Evolutionary conservation across 805 yeast genomes (phyloP), one percentile per base, ranked within the genome.

Genomic region (Kluyveromyces lactis): DNA sequence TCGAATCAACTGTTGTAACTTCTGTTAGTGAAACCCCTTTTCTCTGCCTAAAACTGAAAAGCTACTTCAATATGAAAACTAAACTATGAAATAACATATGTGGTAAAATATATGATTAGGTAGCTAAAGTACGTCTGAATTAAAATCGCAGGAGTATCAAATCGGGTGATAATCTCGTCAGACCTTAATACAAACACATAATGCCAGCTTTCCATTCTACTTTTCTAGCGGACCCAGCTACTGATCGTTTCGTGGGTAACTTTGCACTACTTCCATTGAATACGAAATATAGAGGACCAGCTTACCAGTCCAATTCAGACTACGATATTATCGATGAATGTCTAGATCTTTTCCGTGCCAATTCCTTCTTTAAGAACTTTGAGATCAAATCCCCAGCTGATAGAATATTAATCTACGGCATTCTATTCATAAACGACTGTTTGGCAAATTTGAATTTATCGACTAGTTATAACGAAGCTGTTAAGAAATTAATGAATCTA

Each of bases 361-460:
- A 92, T 63, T 84, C 96, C 10, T 90, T 92, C 65, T 92, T 92
- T 75, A 83, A 85, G 60, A 92, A 92, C 69, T 92, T 92, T 60
- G 98, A 92, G 66, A 89, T 92, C 67, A 86, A 86, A 61, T 95
- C 96, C 10, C 84, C 95, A 17, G 82, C 96, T 3, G 99, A 92
- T 60, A 73, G 99, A 49, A 74, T 90, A 9, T 69, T 92, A 43
- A 89, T 94, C 51, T 92, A 92, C 60, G 99, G 98, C 16, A 92
- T 92, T 40, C 67, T 92, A 43, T 92, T 76, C 60, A 77, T 86
- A 26, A 84, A 94, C 36, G 95, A 86, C 55, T 86, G 96, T 63
- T 69, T 92, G 43, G 70, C 79, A 29, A 72, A 77, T 42, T 66
- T 92, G 46, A 69, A 62, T 39, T 58, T 70, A 33, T 55, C 68